These are phyloP conservation scores for Sextonia rubra DNA, from an alignment of 164 flowering plant genomes.

Conservation along the genomic window DNA sequence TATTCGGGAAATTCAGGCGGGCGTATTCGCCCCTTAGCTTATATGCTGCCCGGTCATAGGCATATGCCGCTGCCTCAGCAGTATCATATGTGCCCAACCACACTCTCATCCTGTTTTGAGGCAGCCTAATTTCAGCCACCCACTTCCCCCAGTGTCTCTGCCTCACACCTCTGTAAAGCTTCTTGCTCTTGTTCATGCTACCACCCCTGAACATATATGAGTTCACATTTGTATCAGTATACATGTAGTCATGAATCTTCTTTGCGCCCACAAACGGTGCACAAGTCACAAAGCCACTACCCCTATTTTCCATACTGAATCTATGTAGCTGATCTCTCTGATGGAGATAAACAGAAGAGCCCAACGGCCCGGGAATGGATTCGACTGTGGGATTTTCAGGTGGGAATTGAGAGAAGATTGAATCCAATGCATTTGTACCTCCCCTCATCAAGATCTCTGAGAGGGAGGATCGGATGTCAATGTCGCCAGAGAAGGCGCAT, in stretches of 20 bases:
- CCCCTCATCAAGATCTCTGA: slow-evolving; percentile 56
- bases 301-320: slow-evolving; percentile 31
- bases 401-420: slow-evolving; percentile 49
- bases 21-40: slow-evolving; percentile 91
- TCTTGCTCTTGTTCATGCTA: slow-evolving; percentile 35
- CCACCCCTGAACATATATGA: not conserved
- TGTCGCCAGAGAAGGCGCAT: slow-evolving; percentile 5
- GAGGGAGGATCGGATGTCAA: slow-evolving; percentile 35
- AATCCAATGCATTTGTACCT: slow-evolving; percentile 53
- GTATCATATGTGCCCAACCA: slow-evolving; percentile 95
- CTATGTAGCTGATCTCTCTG: slow-evolving; percentile 66
- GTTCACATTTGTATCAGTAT: not conserved
- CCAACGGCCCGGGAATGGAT: slow-evolving; percentile 39
- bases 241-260: not conserved
- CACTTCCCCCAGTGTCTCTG: slow-evolving; percentile 99
- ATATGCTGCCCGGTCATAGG: slow-evolving; percentile 89
- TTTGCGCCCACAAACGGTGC: not conserved
- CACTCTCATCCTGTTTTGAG: slow-evolving; percentile 82
- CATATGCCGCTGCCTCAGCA: slow-evolving; percentile 90
- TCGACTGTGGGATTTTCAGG: slow-evolving; percentile 20
- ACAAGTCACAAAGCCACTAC: slow-evolving; percentile 4
- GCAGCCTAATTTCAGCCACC: slow-evolving; percentile 96
- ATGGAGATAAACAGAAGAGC: slow-evolving; percentile 69
- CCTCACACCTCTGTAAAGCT: slow-evolving; percentile 92
- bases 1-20: slow-evolving; percentile 73